Evolutionary conservation across 768 basidiomycete genomes (phyloP).

Genomic region (Tylopilus vinaceipallidus): DNA sequence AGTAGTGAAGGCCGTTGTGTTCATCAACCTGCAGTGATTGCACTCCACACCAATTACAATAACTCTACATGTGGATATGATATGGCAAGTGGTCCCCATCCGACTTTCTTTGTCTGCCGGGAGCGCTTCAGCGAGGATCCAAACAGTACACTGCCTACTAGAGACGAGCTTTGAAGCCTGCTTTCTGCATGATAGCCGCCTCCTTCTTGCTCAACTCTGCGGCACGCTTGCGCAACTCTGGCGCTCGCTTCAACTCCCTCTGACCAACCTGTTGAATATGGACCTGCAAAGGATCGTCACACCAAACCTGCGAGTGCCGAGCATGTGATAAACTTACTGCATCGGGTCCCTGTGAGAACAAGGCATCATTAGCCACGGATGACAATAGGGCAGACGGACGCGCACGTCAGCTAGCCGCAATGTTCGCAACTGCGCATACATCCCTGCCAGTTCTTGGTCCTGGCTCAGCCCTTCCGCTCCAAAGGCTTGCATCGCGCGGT

Average conservation of each 20-base stretch:
- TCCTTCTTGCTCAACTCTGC: slow-evolving; percentile 61
- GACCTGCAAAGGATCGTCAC: slow-evolving; percentile 47
- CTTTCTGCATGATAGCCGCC: slow-evolving; percentile 54
- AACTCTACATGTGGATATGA: too few species aligned
- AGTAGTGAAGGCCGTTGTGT: background rate
- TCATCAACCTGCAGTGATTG: too few species aligned
- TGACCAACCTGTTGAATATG: slow-evolving; percentile 96
- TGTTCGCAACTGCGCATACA: slow-evolving; percentile 81
- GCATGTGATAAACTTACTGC: slow-evolving; percentile 45
- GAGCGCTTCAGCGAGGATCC: too few species aligned
- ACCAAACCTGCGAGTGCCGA: background rate
- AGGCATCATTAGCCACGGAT: slow-evolving; percentile 1
- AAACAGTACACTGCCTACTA: slow-evolving; percentile 33
- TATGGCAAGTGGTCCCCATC: too few species aligned
- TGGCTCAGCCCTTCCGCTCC: slow-evolving; percentile 97
- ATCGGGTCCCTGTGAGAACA: slow-evolving; percentile 62
- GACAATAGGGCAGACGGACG: slow-evolving; percentile 8
- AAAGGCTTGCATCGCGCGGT: slow-evolving; percentile 93
- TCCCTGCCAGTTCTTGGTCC: slow-evolving; percentile 77
- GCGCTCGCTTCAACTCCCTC: slow-evolving; percentile 79
- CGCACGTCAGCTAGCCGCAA: slow-evolving; percentile 84
- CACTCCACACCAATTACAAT: background rate
- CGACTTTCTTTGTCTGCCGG: too few species aligned
- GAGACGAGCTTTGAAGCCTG: slow-evolving; percentile 58
- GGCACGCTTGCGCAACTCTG: slow-evolving; percentile 52